phyloP scores from a whole-genome alignment of 75 land plant species.

The Cupressus sempervirens region DNA sequence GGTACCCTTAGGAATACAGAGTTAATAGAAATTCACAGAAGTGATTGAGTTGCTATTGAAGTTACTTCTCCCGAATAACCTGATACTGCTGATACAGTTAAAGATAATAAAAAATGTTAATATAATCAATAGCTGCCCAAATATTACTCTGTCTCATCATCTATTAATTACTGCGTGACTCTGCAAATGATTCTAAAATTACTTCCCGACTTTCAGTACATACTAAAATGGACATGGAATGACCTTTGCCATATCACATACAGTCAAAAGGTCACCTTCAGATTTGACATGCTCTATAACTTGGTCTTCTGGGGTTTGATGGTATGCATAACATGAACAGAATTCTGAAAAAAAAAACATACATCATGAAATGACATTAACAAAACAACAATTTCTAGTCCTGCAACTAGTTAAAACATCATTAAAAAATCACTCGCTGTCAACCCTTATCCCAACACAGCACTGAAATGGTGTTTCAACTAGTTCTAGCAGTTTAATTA shows the following conservation, averaged over 20 bases:
- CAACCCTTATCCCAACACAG: constrained; percentile 6
- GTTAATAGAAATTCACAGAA: background rate
- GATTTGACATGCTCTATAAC: background rate
- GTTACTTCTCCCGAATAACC: background rate
- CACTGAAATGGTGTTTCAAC: background rate
- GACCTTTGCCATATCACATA: background rate
- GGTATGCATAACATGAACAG: background rate
- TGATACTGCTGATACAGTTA: background rate
- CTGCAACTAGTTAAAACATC: background rate
- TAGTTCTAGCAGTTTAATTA: background rate
- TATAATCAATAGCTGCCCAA: background rate
- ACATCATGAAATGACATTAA: background rate
- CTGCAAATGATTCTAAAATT: background rate
- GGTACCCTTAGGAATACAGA: background rate
- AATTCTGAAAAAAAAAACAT: background rate
- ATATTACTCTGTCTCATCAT: background rate
- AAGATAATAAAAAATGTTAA: background rate
- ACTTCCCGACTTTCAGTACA: background rate
- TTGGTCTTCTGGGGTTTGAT: background rate
- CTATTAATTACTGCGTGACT: background rate
- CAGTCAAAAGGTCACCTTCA: background rate
- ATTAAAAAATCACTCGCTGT: background rate
- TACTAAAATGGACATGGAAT: background rate
- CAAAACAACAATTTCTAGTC: background rate
- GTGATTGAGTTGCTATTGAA: background rate